phyloP scores from a whole-genome alignment of 2,329 filamentous ascomycete species.

The Clarireedia paspali region DNA sequence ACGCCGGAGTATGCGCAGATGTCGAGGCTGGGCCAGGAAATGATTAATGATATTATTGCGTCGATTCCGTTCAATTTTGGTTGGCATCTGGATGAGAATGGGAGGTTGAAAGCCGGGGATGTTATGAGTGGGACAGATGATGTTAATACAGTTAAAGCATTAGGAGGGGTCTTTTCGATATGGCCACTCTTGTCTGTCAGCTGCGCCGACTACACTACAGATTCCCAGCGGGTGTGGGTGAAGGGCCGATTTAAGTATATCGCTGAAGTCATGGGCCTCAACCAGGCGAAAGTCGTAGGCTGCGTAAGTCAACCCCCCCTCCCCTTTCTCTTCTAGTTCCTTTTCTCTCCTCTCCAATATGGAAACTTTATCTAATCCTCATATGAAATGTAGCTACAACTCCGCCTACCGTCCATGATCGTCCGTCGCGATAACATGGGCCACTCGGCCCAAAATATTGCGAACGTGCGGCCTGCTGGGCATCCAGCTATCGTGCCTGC shows the following conservation, averaged over 20 bases:
- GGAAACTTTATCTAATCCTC: neutral
- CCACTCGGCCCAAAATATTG: slow-evolving; percentile 3
- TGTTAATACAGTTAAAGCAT: slow-evolving; percentile 36
- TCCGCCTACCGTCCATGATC: slow-evolving; percentile 55
- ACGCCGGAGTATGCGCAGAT: slow-evolving; percentile 54
- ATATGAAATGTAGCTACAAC: slow-evolving; percentile 37
- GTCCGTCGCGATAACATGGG: slow-evolving; percentile 34
- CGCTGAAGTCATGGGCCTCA: slow-evolving; percentile 47
- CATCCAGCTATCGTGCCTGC: neutral
- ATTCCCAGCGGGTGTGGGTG: slow-evolving; percentile 49
- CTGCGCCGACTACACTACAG: slow-evolving; percentile 51
- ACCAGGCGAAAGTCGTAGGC: slow-evolving; percentile 48
- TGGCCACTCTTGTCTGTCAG: slow-evolving; percentile 50
- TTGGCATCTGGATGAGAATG: slow-evolving; percentile 43
- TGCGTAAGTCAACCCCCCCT: slow-evolving; percentile 35
- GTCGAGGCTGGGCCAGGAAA: slow-evolving; percentile 42
- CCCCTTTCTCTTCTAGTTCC: neutral
- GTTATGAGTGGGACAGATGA: neutral
- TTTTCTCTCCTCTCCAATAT: neutral
- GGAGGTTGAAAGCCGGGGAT: slow-evolving; percentile 24
- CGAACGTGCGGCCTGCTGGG: neutral
- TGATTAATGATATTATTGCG: slow-evolving; percentile 51
- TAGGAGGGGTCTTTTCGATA: slow-evolving; percentile 51
- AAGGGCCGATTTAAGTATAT: slow-evolving; percentile 47
- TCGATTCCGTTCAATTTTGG: slow-evolving; percentile 55